Percentiles rank a stretch among this genome's conserved stretches.
Conservation (phyloP, 345 rosid species). For the Eucalyptus grandis region DNA sequence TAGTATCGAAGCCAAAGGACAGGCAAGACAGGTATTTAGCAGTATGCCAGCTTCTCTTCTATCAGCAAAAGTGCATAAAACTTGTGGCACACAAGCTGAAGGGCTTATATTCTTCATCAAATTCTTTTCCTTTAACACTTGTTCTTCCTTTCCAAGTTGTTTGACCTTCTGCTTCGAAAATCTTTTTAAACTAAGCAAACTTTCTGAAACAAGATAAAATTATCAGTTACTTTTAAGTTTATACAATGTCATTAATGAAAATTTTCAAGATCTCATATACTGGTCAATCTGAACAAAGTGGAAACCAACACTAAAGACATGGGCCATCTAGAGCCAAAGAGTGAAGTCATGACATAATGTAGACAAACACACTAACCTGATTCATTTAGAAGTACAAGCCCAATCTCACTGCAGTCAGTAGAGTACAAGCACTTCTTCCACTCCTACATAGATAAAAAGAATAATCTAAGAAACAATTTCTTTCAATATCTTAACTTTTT, state of each 20-base stretch:
- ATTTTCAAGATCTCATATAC: background rate
- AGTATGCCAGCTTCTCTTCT: slow-evolving; percentile 54
- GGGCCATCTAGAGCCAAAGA: background rate
- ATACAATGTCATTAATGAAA: background rate
- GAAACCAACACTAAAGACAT: background rate
- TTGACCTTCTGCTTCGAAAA: slow-evolving; percentile 75
- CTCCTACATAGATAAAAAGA: slow-evolving; percentile 27
- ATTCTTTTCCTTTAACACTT: slow-evolving; percentile 71
- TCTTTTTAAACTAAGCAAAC: slow-evolving; percentile 68
- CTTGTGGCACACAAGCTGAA: slow-evolving; percentile 56
- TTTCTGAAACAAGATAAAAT: slow-evolving; percentile 14
- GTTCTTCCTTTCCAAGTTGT: slow-evolving; percentile 74
- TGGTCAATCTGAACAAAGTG: background rate
- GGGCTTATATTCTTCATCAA: slow-evolving; percentile 53
- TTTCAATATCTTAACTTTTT: background rate
- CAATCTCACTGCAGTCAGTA: slow-evolving; percentile 85
- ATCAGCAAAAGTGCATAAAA: slow-evolving; percentile 66
- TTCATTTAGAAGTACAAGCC: slow-evolving; percentile 56
- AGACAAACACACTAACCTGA: slow-evolving; percentile 30
- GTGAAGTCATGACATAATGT: background rate
- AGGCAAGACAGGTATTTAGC: slow-evolving; percentile 59
- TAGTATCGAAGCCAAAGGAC: slow-evolving; percentile 76
- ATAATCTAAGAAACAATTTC: slow-evolving; percentile 1
- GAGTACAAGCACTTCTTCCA: slow-evolving; percentile 71
- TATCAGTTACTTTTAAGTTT: background rate